Evolutionary conservation across 192 early-diverging fungal species (phyloP), one percentile per base, ranked within the genome.

Genomic region (Lunasporangiospora selenospora): DNA sequence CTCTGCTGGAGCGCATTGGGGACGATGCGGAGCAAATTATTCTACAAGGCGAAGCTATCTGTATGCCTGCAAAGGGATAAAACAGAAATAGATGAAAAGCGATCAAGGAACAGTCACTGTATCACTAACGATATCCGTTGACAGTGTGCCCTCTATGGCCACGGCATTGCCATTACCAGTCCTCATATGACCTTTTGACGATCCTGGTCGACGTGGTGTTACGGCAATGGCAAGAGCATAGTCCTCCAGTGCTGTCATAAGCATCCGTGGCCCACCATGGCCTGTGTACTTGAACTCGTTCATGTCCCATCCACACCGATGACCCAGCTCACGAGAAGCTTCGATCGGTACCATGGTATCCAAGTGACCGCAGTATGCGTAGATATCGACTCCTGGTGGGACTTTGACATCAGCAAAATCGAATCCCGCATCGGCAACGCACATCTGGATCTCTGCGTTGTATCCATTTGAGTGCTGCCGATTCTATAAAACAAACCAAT

Each of bases 401-500:
- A 63, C 15, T 1, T 23, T 15, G 3, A 73, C 34, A 5, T 37
- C 30, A 24, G 69, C 41, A 3, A 73, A 9, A 38, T 73, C 55
- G 16, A 62, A 73, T 1, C 69, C 69, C 21, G 63, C 60, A 40
- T 73, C 60, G 8, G 69, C 52, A 23, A 73, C 49, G 18, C 60
- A 73, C 69, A 73, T 62, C 30, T 73, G 69, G 42, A 73, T 73
- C 43, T 73, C 69, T 5, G 60, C 48, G 23, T 73, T 73, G 39
- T 73, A 73, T 38, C 69, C 69, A 23, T 63, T 63, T 7, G 69
- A 73, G 40, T 63, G 60, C 24, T 73, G 69, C 8, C 59, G 69
- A 51, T 73, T 73, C 69, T 73, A 32, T 39, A 42, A 36, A 40
- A 61, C 16, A 61, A 39, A 10, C 48, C 11, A 26, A 61, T 38